Evolutionary conservation across 352 stramenopile species (phyloP), one percentile per base, ranked within the genome.

Genomic region (Peronosclerospora sorghi): DNA sequence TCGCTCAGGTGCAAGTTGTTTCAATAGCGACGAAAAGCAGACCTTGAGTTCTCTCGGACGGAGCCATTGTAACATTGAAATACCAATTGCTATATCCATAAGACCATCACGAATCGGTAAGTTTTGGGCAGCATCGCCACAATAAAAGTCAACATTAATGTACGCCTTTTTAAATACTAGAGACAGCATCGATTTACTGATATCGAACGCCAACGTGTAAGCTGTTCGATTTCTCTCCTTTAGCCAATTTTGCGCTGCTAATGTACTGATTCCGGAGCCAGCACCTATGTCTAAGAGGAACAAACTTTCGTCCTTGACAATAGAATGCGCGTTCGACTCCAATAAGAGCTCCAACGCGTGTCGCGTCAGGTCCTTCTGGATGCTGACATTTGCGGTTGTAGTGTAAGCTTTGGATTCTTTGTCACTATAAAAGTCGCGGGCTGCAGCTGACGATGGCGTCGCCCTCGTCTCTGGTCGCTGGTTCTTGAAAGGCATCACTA

Each of bases 11-110:
- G 58, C 51, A 8, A 86, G 42, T 13, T 65, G 57, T 26, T 45
- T 40, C 1, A 63, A 21, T 8, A 90, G 40, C 19, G 70, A 82
- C 21, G 39, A 53, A 39, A 85, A 84, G 40, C 73, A 90, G n/a
- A 61, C 45, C 21, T 67, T 48, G 7, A 90, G 41, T 18, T 73
- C 74, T 8, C 71, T 52, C 3, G 56, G 47, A n/a, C 71, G 73
- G 34, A 90, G 51, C 77, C 77, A 90, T 51, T 90, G 77, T 14
- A 90, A 51, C 77, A 90, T 90, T 1, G 77, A 90, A 44, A 90
- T 84, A 8, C 73, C 68, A 36, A 87, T 80, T 32, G 69, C 73
- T 23, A 56, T 57, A 36, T 78, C 46, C 18, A 83, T 68, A 9
- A 56, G 32, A 2, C 45, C 51, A 0, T 24, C 13, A 17, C 77